Evolutionary conservation across 352 stramenopile species (phyloP).

Genomic region (Phytophthora boehmeriae): DNA sequence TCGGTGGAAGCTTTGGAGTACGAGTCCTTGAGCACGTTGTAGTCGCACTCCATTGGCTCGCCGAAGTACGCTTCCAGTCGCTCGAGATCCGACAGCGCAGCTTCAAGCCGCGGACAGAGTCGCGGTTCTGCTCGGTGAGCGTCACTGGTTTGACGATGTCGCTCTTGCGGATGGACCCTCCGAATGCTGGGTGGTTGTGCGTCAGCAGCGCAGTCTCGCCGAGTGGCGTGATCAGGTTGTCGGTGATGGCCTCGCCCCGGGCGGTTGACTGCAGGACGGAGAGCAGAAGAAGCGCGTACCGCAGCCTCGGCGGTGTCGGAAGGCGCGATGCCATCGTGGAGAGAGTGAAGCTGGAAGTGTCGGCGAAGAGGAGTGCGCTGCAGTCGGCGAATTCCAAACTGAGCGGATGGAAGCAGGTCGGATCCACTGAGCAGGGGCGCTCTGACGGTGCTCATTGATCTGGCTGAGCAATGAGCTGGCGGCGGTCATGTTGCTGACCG

Average conservation of each 20-base stretch:
- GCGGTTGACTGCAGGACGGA: conserved; percentile 10
- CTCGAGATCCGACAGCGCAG: conserved; percentile 37
- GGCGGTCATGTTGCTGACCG: no score
- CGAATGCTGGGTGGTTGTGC: conserved; percentile 48
- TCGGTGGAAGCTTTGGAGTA: conserved; percentile 18
- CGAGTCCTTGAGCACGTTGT: conserved; percentile 33
- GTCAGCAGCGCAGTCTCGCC: conserved; percentile 33
- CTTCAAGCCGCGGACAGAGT: conserved; percentile 22
- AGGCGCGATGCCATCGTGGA: conserved; percentile 16
- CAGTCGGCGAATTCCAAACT: conserved; percentile 28
- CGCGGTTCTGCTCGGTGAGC: conserved; percentile 24
- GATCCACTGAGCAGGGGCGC: no score
- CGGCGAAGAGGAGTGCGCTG: conserved; percentile 14
- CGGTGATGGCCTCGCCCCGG: conserved; percentile 28
- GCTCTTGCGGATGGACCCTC: conserved; percentile 15
- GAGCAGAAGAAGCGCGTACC: no score
- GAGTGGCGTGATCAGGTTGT: conserved; percentile 31
- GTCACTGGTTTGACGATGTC: conserved; percentile 26
- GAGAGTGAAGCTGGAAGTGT: conserved; percentile 8
- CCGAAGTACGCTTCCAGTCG: conserved; percentile 50
- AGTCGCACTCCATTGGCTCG: conserved; percentile 33
- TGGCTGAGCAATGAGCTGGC: no score
- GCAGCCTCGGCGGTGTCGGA: conserved; percentile 19
- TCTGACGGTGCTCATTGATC: no score
- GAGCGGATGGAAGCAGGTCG: conserved; percentile 9